Conservation (phyloP, 768 basidiomycete species). For the Hemileccinum impolitum region DNA sequence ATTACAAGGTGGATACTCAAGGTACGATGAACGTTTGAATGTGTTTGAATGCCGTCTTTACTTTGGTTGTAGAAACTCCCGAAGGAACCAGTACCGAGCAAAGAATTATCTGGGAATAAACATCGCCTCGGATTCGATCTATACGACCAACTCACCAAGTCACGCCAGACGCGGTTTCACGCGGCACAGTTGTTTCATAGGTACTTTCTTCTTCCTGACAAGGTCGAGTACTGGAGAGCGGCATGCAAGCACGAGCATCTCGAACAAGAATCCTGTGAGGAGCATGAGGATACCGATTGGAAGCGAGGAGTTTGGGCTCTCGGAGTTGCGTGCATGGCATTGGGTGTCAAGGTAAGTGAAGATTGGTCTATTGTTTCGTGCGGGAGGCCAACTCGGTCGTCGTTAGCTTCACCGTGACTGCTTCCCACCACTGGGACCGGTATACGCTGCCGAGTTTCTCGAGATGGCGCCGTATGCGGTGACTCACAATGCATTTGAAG, state of each 20-base stretch:
- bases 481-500: constrained; percentile 53
- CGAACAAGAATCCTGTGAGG: not conserved
- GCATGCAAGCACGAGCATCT: not conserved
- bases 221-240: constrained; percentile 13
- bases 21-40: constrained; percentile 23
- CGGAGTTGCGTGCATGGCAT: constrained; percentile 54
- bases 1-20: constrained; percentile 46
- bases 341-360: constrained; percentile 55
- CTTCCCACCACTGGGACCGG: constrained; percentile 50
- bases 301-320: constrained; percentile 52
- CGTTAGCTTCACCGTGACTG: constrained; percentile 62
- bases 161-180: constrained; percentile 61
- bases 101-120: not conserved
- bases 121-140: constrained; percentile 25
- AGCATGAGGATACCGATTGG: not conserved
- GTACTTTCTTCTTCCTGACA: constrained; percentile 44
- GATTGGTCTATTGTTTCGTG: not conserved
- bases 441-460: constrained; percentile 50
- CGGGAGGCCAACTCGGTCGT: not conserved
- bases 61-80: constrained; percentile 8
- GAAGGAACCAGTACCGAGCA: not conserved
- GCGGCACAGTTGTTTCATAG: constrained; percentile 58
- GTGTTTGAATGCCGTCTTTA: not conserved
- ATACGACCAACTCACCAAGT: constrained; percentile 50
- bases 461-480: constrained; percentile 46